Conservation (phyloP, 768 basidiomycete genomes). For the Termitomyces sp. region DNA sequence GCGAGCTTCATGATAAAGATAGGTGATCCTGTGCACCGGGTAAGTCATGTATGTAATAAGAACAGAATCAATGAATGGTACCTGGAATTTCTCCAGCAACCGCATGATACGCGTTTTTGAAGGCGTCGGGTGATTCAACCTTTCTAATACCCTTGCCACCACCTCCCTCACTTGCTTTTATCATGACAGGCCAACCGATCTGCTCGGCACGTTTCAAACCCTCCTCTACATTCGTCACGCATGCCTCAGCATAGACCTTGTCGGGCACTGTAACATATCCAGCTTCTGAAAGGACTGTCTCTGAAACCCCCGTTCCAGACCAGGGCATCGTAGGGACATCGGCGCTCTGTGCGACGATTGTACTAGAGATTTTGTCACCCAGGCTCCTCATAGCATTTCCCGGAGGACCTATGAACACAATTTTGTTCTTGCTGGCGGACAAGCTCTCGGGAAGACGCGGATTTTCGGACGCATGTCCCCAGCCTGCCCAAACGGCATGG, state of each 20-base stretch:
- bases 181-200: slow-evolving; percentile 98
- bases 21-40: slow-evolving; percentile 65
- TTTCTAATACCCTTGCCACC: slow-evolving; percentile 99
- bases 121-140: slow-evolving; percentile 79
- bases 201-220: slow-evolving; percentile 77
- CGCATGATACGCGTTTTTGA: slow-evolving; percentile 92
- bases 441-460: slow-evolving; percentile 93
- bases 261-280: slow-evolving; percentile 96
- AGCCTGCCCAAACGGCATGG: slow-evolving; percentile 99
- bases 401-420: slow-evolving; percentile 98
- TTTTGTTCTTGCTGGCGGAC: slow-evolving; percentile 87
- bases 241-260: slow-evolving; percentile 81
- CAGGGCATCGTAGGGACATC: slow-evolving; percentile 98
- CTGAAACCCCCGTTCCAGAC: slow-evolving; percentile 92
- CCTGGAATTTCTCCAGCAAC: slow-evolving; percentile 97
- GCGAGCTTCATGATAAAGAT: slow-evolving; percentile 99
- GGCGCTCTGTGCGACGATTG: slow-evolving; percentile 97
- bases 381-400: slow-evolving; percentile 98
- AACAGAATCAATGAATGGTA: slow-evolving; percentile 23
- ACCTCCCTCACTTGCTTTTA: slow-evolving; percentile 98
- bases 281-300: slow-evolving; percentile 75
- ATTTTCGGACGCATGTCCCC: slow-evolving; percentile 99
- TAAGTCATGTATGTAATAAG: slow-evolving; percentile 6
- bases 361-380: slow-evolving; percentile 99
- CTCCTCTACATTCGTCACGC: slow-evolving; percentile 83